Evolutionary conservation across 805 yeast genomes (phyloP).

Genomic region (Metschnikowia cubensis): DNA sequence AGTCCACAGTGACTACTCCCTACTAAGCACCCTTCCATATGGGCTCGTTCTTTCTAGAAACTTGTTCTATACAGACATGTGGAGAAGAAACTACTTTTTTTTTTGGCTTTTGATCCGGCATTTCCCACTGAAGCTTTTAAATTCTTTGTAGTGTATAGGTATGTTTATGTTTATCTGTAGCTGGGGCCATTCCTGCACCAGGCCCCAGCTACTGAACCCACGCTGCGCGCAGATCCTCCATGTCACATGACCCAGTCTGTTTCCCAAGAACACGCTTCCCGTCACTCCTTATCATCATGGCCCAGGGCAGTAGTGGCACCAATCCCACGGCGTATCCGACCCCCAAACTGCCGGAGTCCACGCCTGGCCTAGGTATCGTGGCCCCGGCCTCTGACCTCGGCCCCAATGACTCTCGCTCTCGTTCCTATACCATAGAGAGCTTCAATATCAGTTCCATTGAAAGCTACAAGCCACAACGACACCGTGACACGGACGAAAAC

Average conservation of each 20-base stretch:
- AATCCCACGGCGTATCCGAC: background rate
- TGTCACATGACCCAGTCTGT: background rate
- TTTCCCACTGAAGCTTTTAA: no score
- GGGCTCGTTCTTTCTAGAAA: no score
- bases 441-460: conserved; percentile 19
- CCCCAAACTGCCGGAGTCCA: background rate
- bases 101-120: no score
- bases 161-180: background rate
- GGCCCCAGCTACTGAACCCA: background rate
- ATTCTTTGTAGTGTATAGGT: background rate
- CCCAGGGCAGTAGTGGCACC: conserved; percentile 4
- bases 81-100: no score
- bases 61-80: no score
- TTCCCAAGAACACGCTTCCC: background rate
- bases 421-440: conserved; percentile 18
- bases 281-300: background rate
- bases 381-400: conserved; percentile 7
- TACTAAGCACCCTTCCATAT: no score
- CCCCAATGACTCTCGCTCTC: conserved; percentile 4
- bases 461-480: conserved; percentile 7
- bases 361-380: conserved; percentile 9
- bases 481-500: background rate
- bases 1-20: no score
- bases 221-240: conserved; percentile 2
- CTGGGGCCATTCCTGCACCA: background rate